These are phyloP conservation scores for Cercophora samala DNA, from an alignment of 495 filamentous ascomycete genomes.

Conservation along the genomic window DNA sequence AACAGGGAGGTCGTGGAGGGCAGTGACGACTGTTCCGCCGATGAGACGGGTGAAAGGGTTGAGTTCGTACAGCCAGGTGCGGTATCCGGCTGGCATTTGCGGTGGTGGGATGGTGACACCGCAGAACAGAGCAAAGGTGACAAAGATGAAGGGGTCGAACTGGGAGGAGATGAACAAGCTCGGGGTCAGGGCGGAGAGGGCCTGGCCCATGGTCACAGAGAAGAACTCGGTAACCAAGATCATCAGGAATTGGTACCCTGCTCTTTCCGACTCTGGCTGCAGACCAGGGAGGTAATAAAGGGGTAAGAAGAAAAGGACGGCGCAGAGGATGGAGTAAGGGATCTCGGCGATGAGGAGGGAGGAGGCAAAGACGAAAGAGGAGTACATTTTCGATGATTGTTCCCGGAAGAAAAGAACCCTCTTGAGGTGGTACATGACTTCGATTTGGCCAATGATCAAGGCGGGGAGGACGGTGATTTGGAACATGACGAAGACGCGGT, in stretches of 20 bases:
- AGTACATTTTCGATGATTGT: constrained; percentile 73
- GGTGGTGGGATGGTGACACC: constrained; percentile 75
- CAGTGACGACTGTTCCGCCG: constrained; percentile 71
- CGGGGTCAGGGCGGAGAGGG: constrained; percentile 65
- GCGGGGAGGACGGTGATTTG: constrained; percentile 74
- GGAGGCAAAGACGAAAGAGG: constrained; percentile 64
- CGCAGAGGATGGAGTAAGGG: constrained; percentile 71
- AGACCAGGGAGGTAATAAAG: constrained; percentile 72
- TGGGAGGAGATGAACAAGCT: constrained; percentile 67
- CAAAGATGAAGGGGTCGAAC: constrained; percentile 73
- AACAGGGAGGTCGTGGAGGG: constrained; percentile 63
- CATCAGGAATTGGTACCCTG: constrained; percentile 82
- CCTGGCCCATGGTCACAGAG: constrained; percentile 68
- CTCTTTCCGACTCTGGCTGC: constrained; percentile 51
- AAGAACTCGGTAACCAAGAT: constrained; percentile 74
- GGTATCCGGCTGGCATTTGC: constrained; percentile 75
- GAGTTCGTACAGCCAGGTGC: constrained; percentile 74
- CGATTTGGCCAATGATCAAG: constrained; percentile 71
- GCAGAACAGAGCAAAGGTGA: constrained; percentile 79
- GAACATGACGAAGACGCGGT: constrained; percentile 81
- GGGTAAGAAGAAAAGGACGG: constrained; percentile 69
- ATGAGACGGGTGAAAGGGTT: constrained; percentile 84
- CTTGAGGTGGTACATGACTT: constrained; percentile 72
- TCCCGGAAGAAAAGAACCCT: constrained; percentile 77
- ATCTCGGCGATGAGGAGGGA: constrained; percentile 72